Evolutionary conservation across 345 rosid genomes (phyloP).

Genomic region (Lumnitzera littorea): DNA sequence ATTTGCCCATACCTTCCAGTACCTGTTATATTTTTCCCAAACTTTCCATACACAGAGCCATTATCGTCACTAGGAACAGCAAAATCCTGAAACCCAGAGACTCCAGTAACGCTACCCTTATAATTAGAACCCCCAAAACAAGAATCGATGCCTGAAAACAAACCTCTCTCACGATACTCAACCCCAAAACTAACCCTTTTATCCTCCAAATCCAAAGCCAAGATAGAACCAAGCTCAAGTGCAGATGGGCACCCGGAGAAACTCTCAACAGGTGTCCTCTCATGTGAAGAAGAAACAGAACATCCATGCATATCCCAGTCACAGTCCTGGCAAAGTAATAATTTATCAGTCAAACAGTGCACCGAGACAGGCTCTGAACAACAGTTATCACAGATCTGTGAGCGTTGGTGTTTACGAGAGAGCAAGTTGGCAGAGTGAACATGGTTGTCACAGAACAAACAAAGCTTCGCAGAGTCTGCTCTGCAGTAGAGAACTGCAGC

Average conservation of each 20-base stretch:
- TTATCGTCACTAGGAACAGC: slow-evolving; percentile 32
- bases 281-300: slow-evolving; percentile 15
- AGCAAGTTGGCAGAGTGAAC: slow-evolving; percentile 86
- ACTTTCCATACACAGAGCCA: slow-evolving; percentile 8
- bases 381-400: slow-evolving; percentile 87
- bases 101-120: slow-evolving; percentile 5
- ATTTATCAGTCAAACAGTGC: slow-evolving; percentile 18
- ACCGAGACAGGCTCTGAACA: slow-evolving; percentile 39
- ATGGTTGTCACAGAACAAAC: slow-evolving; percentile 79
- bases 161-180: slow-evolving; percentile 1
- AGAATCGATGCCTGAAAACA: too few relatives aligned
- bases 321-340: slow-evolving; percentile 29
- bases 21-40: slow-evolving; percentile 22
- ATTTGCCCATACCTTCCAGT: slow-evolving; percentile 53
- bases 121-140: neutral
- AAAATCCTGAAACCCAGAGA: slow-evolving; percentile 41
- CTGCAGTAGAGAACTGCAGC: slow-evolving; percentile 73
- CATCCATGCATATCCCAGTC: slow-evolving; percentile 18
- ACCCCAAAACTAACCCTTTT: neutral
- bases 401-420: slow-evolving; percentile 72
- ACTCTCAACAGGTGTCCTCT: slow-evolving; percentile 19
- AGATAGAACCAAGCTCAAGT: slow-evolving; percentile 18
- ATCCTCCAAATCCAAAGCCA: slow-evolving; percentile 17
- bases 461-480: slow-evolving; percentile 85
- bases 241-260: slow-evolving; percentile 35